Conservation (phyloP, 1,284 basidiomycete genomes). For the Phaffia rhodozyma region DNA sequence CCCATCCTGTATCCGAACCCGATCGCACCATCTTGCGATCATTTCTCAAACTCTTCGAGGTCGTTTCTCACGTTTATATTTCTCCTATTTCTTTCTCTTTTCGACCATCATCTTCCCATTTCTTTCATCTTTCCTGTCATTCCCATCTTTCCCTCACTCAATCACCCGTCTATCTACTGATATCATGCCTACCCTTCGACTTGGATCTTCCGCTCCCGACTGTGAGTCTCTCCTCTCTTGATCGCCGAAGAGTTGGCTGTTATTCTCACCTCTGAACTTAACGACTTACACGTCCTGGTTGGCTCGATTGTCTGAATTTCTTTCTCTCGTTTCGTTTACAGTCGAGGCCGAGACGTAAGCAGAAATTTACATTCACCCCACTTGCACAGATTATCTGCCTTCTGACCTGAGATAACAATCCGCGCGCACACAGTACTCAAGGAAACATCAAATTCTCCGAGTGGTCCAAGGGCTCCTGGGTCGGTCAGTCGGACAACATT, state of each 20-base stretch:
- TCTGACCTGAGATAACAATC: not conserved
- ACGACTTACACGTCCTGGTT: too few relatives aligned
- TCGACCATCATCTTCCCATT: too few relatives aligned
- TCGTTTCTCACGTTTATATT: too few relatives aligned
- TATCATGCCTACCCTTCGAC: slow-evolving; percentile 10
- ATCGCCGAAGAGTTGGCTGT: not conserved
- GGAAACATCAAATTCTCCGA: slow-evolving; percentile 80
- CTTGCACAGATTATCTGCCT: not conserved
- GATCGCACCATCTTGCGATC: too few relatives aligned
- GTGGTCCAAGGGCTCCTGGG: slow-evolving; percentile 82
- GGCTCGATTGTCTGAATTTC: not conserved
- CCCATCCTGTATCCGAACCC: too few relatives aligned
- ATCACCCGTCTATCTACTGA: not conserved
- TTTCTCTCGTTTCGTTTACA: slow-evolving; percentile 44
- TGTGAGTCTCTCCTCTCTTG: not conserved
- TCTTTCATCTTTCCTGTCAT: too few relatives aligned
- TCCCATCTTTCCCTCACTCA: not conserved
- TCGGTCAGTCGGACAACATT: slow-evolving; percentile 29
- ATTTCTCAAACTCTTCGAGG: too few relatives aligned
- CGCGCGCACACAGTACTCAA: slow-evolving; percentile 21
- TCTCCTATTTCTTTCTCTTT: too few relatives aligned
- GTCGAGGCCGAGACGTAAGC: slow-evolving; percentile 57
- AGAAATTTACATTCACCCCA: slow-evolving; percentile 3
- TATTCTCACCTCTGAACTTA: not conserved
- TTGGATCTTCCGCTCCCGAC: slow-evolving; percentile 15